phyloP scores from a whole-genome alignment of 1,284 basidiomycete species.

The Microbotryum violaceum region DNA sequence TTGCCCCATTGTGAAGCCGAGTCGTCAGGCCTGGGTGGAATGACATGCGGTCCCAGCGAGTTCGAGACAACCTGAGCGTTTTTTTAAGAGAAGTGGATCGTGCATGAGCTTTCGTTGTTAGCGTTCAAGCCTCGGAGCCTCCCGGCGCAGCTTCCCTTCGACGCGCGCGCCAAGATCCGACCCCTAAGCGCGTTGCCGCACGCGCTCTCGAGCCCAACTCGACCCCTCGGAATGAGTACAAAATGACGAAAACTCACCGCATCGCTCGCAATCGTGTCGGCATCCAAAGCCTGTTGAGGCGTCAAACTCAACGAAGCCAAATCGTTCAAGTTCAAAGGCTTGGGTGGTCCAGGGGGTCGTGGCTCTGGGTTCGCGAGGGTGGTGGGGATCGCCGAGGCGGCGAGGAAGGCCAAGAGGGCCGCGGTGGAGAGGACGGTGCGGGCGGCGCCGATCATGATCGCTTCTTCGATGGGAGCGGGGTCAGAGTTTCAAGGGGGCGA shows the following conservation, averaged over 20 bases:
- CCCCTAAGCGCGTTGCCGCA: neutral
- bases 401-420: neutral
- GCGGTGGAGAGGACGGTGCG: neutral
- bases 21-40: neutral
- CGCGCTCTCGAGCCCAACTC: too few species aligned
- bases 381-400: neutral
- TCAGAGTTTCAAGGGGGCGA: too few species aligned
- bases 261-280: neutral
- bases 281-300: constrained; percentile 1
- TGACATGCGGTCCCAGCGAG: neutral
- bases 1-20: neutral
- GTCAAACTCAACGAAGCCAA: neutral
- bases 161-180: neutral
- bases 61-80: neutral
- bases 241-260: neutral
- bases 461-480: neutral
- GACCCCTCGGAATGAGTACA: too few species aligned
- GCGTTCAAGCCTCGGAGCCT: too few species aligned
- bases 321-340: neutral
- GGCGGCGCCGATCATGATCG: neutral
- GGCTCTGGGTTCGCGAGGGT: constrained; percentile 2
- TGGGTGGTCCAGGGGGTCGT: neutral
- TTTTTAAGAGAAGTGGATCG: too few species aligned
- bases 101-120: neutral
- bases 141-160: too few species aligned